Evolutionary conservation across 345 rosid genomes (phyloP), one percentile per base, ranked within the genome.

Genomic region (Theobroma cacao): DNA sequence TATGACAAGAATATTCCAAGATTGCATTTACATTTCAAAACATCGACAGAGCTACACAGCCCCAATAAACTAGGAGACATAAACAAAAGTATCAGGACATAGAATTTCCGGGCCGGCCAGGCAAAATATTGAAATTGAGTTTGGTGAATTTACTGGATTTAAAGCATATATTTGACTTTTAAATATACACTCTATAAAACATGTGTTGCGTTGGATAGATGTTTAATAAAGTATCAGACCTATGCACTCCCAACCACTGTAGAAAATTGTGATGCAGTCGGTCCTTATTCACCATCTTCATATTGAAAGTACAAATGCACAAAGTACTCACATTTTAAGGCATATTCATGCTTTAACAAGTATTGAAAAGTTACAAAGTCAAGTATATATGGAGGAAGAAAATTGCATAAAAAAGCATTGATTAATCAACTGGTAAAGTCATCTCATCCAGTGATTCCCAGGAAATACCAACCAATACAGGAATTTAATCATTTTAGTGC

Each of bases 291-390:
- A 22, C 4, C 18, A 33, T 50, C 38, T 71, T 71, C 58, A 18
- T 71, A 48, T 47, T 47, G 28, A 48, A 76, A 56, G n/a, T 22
- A 47, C 72, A 72, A 20, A 20, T 31, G 80, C 69, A 52, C 55
- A 48, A n/a, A 75, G 2, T 20, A 48, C 52, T 56, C 31, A 62
- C 33, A 53, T 4, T 55, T 45, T 31, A 7, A 63, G 38, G 38
- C 36, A 36, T 50, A 43, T 31, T 30, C 60, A 56, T 20, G 9
- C 22, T 53, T 55, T 67, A 30, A 41, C n/a, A 13, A 61, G 38
- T 15, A 52, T 63, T 15, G n/a, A 24, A 71, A 48, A n/a, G 72
- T 61, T 14, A 63, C 5, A 12, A 28, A 50, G 63, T 69, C 2
- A 67, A 43, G 30, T 36, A 72, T 60, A 43, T 26, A 65, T 26